Base-by-base conservation (phyloP, 805 yeast genomes). In the Lachancea meyersii region DNA sequence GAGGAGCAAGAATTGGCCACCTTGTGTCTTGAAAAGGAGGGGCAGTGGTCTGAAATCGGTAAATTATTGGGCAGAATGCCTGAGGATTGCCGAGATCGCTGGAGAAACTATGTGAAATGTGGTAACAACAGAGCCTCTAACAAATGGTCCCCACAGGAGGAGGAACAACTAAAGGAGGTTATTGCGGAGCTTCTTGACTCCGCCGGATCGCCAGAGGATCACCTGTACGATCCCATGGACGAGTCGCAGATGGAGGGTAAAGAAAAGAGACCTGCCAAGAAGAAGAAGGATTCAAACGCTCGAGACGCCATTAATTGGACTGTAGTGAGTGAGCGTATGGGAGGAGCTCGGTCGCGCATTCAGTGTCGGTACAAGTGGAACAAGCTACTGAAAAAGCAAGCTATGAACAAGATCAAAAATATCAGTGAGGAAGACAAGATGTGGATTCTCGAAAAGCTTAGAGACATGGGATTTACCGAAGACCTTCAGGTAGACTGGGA, bases 311-410 rank as follows among this genome's bases (percentile, higher is more conserved):
- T 89, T 43, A 91, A 91, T 60, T 91, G 97, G 97, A 89, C 97
- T 0, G 68, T 79, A 4, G 94, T 91, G 3, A 80, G 91, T 55
- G 97, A 91, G 59, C 69, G 76, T 38, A 87, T 91, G 95, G 81
- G 86, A 26, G 96, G 96, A 2, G 70, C 78, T 1, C 74, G 97
- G 48, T 84, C 95, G 1, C 73, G 97, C 52, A 89, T 91, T 50
- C 97, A 91, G 64, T 89, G 97, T 61, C 76, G 97, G 46, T 91
- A 91, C 64, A 91, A 91, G 60, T 91, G 97, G 96, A 83, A 83
- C 57, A 91, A 89, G 64, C 56, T 88, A 5, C 64, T 80, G 41
- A 80, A 78, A 54, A 69, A 83, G 46, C 82, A 80, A 48, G 74
- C 76, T 1, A 51, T 64, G 14, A 60, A 58, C 11, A 65, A 74